phyloP scores from a whole-genome alignment of 2,329 filamentous ascomycete genomes.

The Trichocomaceae sp. region DNA sequence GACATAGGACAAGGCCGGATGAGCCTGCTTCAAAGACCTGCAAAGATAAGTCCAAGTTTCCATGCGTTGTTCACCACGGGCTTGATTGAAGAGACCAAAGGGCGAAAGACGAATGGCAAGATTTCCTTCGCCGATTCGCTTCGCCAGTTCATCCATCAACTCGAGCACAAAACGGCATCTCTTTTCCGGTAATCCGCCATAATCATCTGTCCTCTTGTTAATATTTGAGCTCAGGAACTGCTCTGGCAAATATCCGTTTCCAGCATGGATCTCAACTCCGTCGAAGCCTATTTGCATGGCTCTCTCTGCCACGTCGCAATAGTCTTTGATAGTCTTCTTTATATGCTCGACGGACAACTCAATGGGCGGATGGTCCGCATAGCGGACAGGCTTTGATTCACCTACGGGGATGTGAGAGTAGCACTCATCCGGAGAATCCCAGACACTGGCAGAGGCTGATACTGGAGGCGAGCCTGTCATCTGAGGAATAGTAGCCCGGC shows the following conservation, averaged over 20 bases:
- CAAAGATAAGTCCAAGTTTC: constrained; percentile 50
- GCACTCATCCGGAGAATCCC: constrained; percentile 40
- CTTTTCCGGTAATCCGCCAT: constrained; percentile 47
- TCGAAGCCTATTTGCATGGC: constrained; percentile 53
- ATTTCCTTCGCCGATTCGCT: constrained; percentile 41
- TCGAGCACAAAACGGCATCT: constrained; percentile 52
- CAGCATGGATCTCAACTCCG: constrained; percentile 46
- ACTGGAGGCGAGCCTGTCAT: constrained; percentile 36
- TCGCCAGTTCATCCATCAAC: constrained; percentile 43
- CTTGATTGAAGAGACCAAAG: constrained; percentile 49
- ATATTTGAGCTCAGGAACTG: constrained; percentile 47
- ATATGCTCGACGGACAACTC: constrained; percentile 43
- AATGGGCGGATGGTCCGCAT: constrained; percentile 39
- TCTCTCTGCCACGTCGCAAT: constrained; percentile 39
- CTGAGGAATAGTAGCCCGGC: constrained; percentile 39
- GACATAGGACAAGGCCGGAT: constrained; percentile 46
- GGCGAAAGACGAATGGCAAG: constrained; percentile 43
- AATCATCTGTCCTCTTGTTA: constrained; percentile 47
- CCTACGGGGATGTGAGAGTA: constrained; percentile 37
- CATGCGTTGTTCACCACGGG: constrained; percentile 45
- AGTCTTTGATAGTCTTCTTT: constrained; percentile 38
- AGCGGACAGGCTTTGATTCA: constrained; percentile 31
- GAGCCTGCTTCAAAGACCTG: constrained; percentile 40
- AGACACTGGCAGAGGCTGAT: constrained; percentile 39
- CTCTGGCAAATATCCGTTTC: constrained; percentile 48